Evolutionary conservation across 73 alveolate species (phyloP).

Genomic region (Paramecium bursaria): DNA sequence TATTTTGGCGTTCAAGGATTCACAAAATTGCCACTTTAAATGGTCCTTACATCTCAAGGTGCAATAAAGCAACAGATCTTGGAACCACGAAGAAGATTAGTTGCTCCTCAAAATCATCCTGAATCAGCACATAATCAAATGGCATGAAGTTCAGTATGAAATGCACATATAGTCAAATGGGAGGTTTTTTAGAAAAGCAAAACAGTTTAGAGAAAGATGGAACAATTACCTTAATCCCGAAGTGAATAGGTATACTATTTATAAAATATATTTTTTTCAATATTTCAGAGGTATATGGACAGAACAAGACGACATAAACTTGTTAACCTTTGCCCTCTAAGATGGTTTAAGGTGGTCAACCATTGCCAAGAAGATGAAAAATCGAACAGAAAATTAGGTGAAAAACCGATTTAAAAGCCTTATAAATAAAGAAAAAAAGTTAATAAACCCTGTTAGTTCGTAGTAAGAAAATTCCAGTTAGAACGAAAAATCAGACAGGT

Average conservation of each 20-base stretch:
- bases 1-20: constrained; percentile 34
- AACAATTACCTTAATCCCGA: constrained; percentile 39
- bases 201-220: constrained; percentile 55
- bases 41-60: constrained; percentile 39
- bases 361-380: constrained; percentile 60
- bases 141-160: constrained; percentile 54
- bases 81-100: constrained; percentile 46
- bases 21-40: constrained; percentile 42
- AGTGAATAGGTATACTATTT: constrained; percentile 36
- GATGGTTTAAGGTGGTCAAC: constrained; percentile 66
- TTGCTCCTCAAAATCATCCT: constrained; percentile 32
- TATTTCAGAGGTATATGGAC: constrained; percentile 60
- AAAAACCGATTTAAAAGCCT: constrained; percentile 66
- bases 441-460: background rate
- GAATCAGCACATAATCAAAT: constrained; percentile 28
- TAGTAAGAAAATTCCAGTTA: background rate
- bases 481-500: background rate
- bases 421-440: constrained; percentile 57
- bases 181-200: constrained; percentile 27
- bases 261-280: too few species aligned
- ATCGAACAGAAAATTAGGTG: constrained; percentile 67
- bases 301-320: constrained; percentile 9
- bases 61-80: background rate
- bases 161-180: constrained; percentile 40
- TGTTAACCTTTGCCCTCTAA: background rate